Percentiles rank a stretch among this genome's conserved stretches.
phyloP scores from a whole-genome alignment of 805 yeast genomes.

The Candida andamanensis region DNA sequence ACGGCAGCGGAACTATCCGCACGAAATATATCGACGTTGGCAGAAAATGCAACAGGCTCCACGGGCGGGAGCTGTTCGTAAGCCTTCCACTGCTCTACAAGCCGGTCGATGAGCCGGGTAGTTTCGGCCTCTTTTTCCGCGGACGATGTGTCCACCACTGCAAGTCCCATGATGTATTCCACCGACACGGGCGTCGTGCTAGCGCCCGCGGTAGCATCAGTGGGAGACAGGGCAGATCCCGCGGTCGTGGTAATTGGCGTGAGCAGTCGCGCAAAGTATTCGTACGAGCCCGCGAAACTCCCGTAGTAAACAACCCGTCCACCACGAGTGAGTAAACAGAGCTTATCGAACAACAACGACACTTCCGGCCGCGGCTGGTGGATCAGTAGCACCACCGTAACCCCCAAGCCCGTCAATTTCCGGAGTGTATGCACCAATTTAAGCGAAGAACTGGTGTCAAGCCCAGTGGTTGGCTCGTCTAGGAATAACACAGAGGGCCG shows the following conservation, averaged over 20 bases:
- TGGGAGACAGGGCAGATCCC: not conserved
- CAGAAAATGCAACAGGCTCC: constrained; percentile 5
- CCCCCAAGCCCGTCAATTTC: constrained; percentile 46
- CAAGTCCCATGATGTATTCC: constrained; percentile 32
- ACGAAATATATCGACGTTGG: constrained; percentile 8
- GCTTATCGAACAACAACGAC: constrained; percentile 57
- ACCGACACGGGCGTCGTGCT: constrained; percentile 8
- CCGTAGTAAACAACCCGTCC: constrained; percentile 49
- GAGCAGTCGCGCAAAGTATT: constrained; percentile 40
- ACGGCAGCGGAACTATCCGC: constrained; percentile 13
- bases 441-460: constrained; percentile 74
- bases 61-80: not conserved
- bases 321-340: constrained; percentile 59
- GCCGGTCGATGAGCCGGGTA: constrained; percentile 17
- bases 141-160: constrained; percentile 31
- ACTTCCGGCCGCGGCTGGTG: constrained; percentile 86
- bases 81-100: constrained; percentile 24
- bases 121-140: constrained; percentile 19
- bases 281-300: constrained; percentile 37
- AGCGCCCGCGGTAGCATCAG: not conserved
- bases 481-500: constrained; percentile 73
- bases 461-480: constrained; percentile 87
- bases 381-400: constrained; percentile 69
- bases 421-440: constrained; percentile 57
- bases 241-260: constrained; percentile 2